A percentile compares a stretch with the other conserved stretches of the same genome.
These are phyloP conservation scores for Phalaenopsis equestris DNA, from an alignment of 106 monocot species.

Conservation along the genomic window DNA sequence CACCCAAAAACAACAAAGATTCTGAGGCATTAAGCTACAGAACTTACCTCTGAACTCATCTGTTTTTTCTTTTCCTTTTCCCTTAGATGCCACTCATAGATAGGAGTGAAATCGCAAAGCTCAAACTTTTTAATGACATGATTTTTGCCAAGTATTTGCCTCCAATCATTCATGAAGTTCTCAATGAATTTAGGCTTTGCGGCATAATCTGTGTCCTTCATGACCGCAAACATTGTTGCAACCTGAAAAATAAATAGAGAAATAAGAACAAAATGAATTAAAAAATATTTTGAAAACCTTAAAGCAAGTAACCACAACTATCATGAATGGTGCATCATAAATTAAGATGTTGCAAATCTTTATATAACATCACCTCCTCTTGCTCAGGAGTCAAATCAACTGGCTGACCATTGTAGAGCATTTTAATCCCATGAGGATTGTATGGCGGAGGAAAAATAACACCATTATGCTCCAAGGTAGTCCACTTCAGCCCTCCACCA, in stretches of 20 bases:
- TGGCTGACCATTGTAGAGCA: constrained; percentile 84
- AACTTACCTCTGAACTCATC: constrained; percentile 67
- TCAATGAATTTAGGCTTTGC: constrained; percentile 75
- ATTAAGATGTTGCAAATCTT: not conserved
- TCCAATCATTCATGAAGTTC: constrained; percentile 90
- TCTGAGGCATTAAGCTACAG: not conserved
- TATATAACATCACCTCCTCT: constrained; percentile 63
- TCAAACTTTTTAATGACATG: constrained; percentile 97
- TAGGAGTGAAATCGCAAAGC: constrained; percentile 88
- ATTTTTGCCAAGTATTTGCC: constrained; percentile 70
- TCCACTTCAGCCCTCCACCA: constrained; percentile 92
- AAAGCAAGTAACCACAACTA: not conserved
- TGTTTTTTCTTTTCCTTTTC: constrained; percentile 99
- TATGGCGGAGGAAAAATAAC: constrained; percentile 96
- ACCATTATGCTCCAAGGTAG: constrained; percentile 82
- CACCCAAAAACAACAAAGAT: not conserved
- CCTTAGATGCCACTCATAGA: constrained; percentile 88
- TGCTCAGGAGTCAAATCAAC: constrained; percentile 89
- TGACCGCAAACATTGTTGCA: constrained; percentile 99
- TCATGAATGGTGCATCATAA: not conserved
- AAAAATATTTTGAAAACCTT: not conserved
- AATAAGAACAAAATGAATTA: not conserved
- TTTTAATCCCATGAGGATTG: constrained; percentile 86
- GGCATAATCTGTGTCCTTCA: constrained; percentile 98
- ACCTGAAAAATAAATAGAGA: constrained; percentile 39